Base-by-base conservation (phyloP, 2,329 filamentous ascomycete genomes). In the Penicillium frequentans region DNA sequence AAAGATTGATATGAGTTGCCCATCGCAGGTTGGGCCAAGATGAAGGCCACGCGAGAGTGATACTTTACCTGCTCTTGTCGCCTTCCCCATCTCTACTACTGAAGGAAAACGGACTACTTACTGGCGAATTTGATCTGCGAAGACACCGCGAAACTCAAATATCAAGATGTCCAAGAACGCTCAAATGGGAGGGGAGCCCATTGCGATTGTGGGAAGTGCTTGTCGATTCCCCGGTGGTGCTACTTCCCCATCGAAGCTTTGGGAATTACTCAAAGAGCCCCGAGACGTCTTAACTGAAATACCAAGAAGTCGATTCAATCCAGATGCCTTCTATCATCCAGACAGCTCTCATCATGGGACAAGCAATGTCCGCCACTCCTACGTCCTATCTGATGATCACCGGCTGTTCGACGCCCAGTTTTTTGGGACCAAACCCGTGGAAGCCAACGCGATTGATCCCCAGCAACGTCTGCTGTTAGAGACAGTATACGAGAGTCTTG, bases 381-480 rank as follows among this genome's bases (percentile, higher is more conserved):
- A 70, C 49, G 48, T 68, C 2, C 56, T 70, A 14, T 60, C 59
- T 3, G 62, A 68, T 21, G 64, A 69, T 37, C 55, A 64, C 47
- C 61, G 62, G 19, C 42, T 62, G 26, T 70, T 70, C 39, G 67
- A 69, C 45, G 64, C 64, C 10, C 61, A 64, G 6, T 70, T 70
- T 55, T 70, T 70, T 44, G 64, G 63, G 24, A 66, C 66, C 9
- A 66, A 66, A 23, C 65, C 61, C 16, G 54, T 64, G 9, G 67
- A 70, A 55, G 67, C 67, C 4, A 79, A 66, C 23, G 63, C 64
- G 2, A 69, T 70, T 37, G 68, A 70, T 42, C 68, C 68, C 4
- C 68, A 70, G 48, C 68, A 70, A 31, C 60, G 68, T 2, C 44
- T 69, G 23, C 50, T 70, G 9, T 51, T 70, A 6, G 67, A 70